These are phyloP conservation scores for Diaporthe citriasiana DNA, from an alignment of 2,329 filamentous ascomycete species.

Conservation along the genomic window DNA sequence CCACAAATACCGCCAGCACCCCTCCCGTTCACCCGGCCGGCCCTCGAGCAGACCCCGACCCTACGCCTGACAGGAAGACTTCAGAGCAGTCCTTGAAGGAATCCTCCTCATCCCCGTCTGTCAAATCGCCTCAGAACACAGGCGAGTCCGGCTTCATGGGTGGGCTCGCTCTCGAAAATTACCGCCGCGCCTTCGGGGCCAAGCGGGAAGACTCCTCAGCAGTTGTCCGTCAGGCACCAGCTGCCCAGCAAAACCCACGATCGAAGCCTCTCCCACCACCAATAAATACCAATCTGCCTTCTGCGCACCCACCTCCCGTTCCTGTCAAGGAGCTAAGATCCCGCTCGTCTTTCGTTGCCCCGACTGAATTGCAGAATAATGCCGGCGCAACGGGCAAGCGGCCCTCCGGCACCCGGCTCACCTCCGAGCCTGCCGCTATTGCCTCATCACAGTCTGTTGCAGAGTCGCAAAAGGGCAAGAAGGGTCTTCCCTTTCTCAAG, in stretches of 20 bases:
- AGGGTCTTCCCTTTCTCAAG: slow-evolving; percentile 70
- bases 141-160: slow-evolving; percentile 66
- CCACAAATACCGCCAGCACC: slow-evolving; percentile 54
- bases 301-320: slow-evolving; percentile 48
- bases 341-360: slow-evolving; percentile 61
- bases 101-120: slow-evolving; percentile 48
- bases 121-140: slow-evolving; percentile 53
- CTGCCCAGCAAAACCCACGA: slow-evolving; percentile 45
- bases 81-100: slow-evolving; percentile 42
- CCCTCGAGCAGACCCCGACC: slow-evolving; percentile 54
- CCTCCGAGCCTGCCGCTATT: slow-evolving; percentile 54
- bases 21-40: slow-evolving; percentile 68
- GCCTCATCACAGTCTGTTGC: slow-evolving; percentile 46
- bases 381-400: slow-evolving; percentile 56
- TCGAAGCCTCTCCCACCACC: slow-evolving; percentile 54
- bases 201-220: slow-evolving; percentile 44
- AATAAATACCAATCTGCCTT: slow-evolving; percentile 53
- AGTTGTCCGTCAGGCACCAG: slow-evolving; percentile 30
- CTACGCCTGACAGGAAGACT: slow-evolving; percentile 38
- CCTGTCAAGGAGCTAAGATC: slow-evolving; percentile 50
- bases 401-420: slow-evolving; percentile 57
- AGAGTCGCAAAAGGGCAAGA: slow-evolving; percentile 64
- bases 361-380: slow-evolving; percentile 61
- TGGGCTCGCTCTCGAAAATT: slow-evolving; percentile 67
- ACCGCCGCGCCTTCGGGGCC: slow-evolving; percentile 55